Percentiles rank a stretch among this genome's conserved stretches.
Conservation (phyloP, 192 early-diverging fungal genomes). For the Mortierella alpina region DNA sequence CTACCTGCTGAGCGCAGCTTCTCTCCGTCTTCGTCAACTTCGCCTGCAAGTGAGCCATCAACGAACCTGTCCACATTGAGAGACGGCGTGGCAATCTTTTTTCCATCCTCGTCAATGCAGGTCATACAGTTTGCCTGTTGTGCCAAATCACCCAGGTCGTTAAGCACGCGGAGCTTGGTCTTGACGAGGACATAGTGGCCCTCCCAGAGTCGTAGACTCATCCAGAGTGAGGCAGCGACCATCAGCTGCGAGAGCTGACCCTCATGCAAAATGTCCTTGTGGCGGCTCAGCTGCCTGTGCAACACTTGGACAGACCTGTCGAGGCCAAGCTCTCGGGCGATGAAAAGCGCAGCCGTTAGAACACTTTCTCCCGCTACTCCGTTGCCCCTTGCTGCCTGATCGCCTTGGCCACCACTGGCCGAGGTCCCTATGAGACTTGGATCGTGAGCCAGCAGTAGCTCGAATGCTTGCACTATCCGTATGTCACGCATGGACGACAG, state of each 20-base stretch:
- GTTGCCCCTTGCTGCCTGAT: conserved; percentile 14
- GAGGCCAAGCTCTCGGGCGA: conserved; percentile 20
- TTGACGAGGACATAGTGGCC: conserved; percentile 27
- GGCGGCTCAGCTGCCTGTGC: not conserved
- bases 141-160: conserved; percentile 14
- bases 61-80: not conserved
- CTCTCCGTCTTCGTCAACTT: not conserved
- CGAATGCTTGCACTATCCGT: conserved; percentile 22
- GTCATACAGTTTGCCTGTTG: conserved; percentile 15
- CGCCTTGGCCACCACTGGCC: conserved; percentile 1
- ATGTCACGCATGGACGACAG: conserved; percentile 14
- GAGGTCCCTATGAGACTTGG: conserved; percentile 32
- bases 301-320: conserved; percentile 15
- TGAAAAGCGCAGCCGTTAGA: conserved; percentile 5
- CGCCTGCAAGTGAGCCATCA: not conserved
- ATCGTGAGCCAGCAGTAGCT: conserved; percentile 34
- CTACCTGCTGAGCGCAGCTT: conserved; percentile 38
- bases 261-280: not conserved
- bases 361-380: conserved; percentile 23
- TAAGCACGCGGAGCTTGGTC: not conserved
- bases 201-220: conserved; percentile 30
- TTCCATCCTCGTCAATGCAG: conserved; percentile 9
- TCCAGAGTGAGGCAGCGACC: conserved; percentile 18
- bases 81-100: not conserved
- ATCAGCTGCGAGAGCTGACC: conserved; percentile 4